These are phyloP conservation scores for Neofusicoccum sp. DNA, from an alignment of 2,329 filamentous ascomycete genomes.

Conservation along the genomic window DNA sequence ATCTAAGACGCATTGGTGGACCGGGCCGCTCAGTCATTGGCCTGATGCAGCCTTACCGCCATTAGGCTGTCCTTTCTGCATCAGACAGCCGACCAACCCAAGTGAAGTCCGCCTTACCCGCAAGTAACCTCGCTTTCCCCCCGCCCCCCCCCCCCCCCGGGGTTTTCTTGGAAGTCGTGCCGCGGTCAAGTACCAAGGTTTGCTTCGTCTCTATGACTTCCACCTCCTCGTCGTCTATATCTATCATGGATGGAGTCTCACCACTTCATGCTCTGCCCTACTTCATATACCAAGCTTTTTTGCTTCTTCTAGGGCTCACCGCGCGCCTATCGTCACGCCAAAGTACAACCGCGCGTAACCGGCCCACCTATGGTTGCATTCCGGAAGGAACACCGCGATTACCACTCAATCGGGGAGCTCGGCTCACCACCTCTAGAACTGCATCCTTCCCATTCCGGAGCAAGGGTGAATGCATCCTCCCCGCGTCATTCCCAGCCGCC, in stretches of 20 bases:
- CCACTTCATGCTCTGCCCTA: no score
- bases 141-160: not conserved
- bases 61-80: not conserved
- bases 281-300: no score
- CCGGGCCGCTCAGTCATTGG: not conserved
- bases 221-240: not conserved
- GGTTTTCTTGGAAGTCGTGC: not conserved
- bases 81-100: not conserved
- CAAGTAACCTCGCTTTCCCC: not conserved
- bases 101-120: not conserved
- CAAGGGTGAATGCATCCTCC: not conserved
- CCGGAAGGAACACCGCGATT: not conserved
- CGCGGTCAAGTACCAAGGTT: not conserved
- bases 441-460: not conserved
- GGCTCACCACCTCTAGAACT: not conserved
- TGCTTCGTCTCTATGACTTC: no score
- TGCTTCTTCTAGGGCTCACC: not conserved
- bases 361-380: not conserved
- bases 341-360: no score
- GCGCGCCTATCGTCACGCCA: not conserved
- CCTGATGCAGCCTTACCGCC: constrained; percentile 8
- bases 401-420: not conserved
- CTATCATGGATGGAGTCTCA: no score
- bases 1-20: not conserved
- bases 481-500: not conserved